Percentiles rank a stretch among this genome's conserved stretches.
Conservation (phyloP, 768 basidiomycete genomes). For the Leccinum subgranulosum region DNA sequence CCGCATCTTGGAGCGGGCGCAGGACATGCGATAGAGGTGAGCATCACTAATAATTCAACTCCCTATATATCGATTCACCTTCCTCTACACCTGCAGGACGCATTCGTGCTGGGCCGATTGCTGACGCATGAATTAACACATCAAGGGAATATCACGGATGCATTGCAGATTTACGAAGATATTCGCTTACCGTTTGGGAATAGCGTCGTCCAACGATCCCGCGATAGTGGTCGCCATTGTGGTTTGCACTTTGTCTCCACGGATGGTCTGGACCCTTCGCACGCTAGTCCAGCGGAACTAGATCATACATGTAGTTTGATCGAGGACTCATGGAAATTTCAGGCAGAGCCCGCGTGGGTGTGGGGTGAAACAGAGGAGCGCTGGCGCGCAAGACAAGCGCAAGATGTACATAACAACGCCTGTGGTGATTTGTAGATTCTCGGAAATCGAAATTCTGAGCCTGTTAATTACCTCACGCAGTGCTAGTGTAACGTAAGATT, state of each 20-base stretch:
- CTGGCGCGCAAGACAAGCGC: conserved; percentile 3
- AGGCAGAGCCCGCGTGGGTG: conserved; percentile 3
- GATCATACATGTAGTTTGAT: conserved; percentile 7
- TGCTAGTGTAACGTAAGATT: too few relatives aligned
- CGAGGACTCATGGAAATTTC: conserved; percentile 20
- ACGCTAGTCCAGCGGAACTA: conserved; percentile 6
- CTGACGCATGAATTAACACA: conserved; percentile 24
- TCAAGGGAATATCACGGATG: conserved; percentile 20
- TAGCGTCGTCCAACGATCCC: conserved; percentile 15
- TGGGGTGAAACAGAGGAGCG: conserved; percentile 13
- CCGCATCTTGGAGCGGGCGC: conserved; percentile 49
- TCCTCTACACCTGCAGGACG: conserved; percentile 19
- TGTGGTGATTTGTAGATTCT: too few relatives aligned
- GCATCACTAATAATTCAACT: neutral
- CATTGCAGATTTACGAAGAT: conserved; percentile 32
- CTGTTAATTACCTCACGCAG: too few relatives aligned
- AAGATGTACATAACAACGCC: neutral
- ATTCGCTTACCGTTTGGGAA: conserved; percentile 32
- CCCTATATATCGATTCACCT: neutral
- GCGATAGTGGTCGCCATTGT: conserved; percentile 22
- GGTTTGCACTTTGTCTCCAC: conserved; percentile 9
- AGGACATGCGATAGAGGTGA: conserved; percentile 49
- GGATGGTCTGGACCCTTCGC: neutral
- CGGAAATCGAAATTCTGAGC: too few relatives aligned
- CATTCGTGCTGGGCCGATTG: conserved; percentile 28